Conservation (phyloP, 257 asterid species). For the Jasminum sambac region DNA sequence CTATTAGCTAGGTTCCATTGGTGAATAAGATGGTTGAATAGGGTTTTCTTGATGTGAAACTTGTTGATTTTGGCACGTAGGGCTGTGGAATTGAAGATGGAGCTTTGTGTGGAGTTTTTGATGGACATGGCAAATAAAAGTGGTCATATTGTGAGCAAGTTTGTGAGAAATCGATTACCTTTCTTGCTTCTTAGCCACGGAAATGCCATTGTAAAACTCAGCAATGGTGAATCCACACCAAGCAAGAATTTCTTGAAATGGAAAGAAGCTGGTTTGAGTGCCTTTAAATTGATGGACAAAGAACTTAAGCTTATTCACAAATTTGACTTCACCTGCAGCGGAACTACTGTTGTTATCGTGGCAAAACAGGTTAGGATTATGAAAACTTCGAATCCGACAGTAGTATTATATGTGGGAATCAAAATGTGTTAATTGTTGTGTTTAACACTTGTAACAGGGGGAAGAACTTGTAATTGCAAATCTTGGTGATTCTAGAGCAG, state of each 20-base stretch:
- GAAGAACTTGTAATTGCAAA: constrained; percentile 66
- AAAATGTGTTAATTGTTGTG: background rate
- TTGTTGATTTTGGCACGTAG: constrained; percentile 52
- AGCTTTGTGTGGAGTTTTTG: constrained; percentile 64
- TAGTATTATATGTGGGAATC: background rate
- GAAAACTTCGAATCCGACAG: too few species aligned
- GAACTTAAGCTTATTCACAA: constrained; percentile 51
- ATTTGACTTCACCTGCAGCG: constrained; percentile 70
- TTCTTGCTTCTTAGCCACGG: constrained; percentile 52
- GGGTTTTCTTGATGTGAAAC: background rate
- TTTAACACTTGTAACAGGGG: constrained; percentile 43
- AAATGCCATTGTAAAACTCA: constrained; percentile 36
- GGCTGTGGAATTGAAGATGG: constrained; percentile 75
- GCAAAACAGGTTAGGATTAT: constrained; percentile 85
- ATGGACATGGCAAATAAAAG: constrained; percentile 83
- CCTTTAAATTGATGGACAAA: constrained; percentile 68
- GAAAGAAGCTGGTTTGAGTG: constrained; percentile 63
- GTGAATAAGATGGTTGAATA: too few species aligned
- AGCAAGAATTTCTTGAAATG: constrained; percentile 47
- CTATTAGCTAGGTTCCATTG: too few species aligned
- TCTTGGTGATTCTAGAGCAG: constrained; percentile 85
- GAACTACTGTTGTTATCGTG: constrained; percentile 65
- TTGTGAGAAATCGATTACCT: constrained; percentile 71
- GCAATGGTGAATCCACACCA: constrained; percentile 25
- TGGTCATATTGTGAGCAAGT: constrained; percentile 68